These are phyloP conservation scores for Athelia sp. DNA, from an alignment of 1,284 basidiomycete species.

Conservation along the genomic window DNA sequence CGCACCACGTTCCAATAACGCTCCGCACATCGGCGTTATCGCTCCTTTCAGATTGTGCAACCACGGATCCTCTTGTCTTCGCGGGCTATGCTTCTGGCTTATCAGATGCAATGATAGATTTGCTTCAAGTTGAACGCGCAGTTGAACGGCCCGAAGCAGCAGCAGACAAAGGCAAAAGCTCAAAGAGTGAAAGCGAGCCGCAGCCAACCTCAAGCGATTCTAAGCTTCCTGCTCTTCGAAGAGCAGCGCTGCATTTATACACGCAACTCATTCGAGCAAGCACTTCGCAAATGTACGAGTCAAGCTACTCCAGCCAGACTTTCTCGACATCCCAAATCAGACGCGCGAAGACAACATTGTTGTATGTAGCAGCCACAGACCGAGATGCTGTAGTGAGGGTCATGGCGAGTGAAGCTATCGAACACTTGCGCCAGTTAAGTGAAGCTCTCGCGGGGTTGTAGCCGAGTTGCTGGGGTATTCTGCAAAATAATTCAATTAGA, in stretches of 20 bases:
- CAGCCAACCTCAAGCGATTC: constrained; percentile 53
- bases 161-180: constrained; percentile 13
- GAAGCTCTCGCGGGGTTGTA: constrained; percentile 43
- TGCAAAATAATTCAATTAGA: not conserved
- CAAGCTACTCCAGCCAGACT: constrained; percentile 14
- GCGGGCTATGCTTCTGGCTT: constrained; percentile 62
- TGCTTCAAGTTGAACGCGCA: constrained; percentile 67
- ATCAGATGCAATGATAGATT: constrained; percentile 64
- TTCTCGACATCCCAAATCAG: constrained; percentile 36
- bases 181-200: constrained; percentile 12
- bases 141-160: constrained; percentile 3
- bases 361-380: constrained; percentile 72
- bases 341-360: constrained; percentile 59
- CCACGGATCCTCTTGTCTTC: constrained; percentile 59
- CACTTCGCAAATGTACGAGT: constrained; percentile 43
- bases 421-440: constrained; percentile 49
- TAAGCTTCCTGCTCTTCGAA: constrained; percentile 75
- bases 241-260: constrained; percentile 80
- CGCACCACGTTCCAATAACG: constrained; percentile 57
- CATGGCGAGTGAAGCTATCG: constrained; percentile 74
- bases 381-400: constrained; percentile 67
- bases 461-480: not conserved
- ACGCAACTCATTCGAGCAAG: constrained; percentile 56
- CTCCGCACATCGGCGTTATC: constrained; percentile 82
- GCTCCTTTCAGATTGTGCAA: constrained; percentile 70